These are phyloP conservation scores for Cytospora paraplurivora DNA, from an alignment of 2,329 filamentous ascomycete species.

Conservation along the genomic window DNA sequence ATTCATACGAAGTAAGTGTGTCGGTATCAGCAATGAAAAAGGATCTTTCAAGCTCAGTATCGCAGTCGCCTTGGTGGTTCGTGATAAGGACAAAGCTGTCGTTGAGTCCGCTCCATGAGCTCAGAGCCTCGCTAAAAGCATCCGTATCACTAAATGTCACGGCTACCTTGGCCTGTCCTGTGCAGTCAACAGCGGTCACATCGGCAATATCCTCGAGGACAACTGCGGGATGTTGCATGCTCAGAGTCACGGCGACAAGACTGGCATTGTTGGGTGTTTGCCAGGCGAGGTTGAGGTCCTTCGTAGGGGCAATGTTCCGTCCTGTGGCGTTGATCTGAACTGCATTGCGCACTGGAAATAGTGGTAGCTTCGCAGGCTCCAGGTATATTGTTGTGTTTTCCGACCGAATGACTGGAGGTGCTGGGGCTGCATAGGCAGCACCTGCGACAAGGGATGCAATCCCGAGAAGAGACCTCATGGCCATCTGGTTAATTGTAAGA, in stretches of 20 bases:
- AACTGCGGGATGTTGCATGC: constrained; percentile 41
- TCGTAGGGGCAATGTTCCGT: constrained; percentile 21
- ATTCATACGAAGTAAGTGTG: constrained; percentile 20
- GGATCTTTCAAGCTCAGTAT: constrained; percentile 31
- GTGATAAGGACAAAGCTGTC: constrained; percentile 33
- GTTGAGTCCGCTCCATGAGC: constrained; percentile 28
- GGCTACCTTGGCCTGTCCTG: constrained; percentile 49
- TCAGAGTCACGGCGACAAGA: constrained; percentile 54
- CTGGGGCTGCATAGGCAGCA: constrained; percentile 4
- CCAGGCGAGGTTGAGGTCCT: constrained; percentile 24
- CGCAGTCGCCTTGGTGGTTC: constrained; percentile 33
- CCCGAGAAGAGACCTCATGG: constrained; percentile 11
- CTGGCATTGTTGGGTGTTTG: constrained; percentile 44
- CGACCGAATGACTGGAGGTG: not conserved
- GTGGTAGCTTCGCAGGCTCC: constrained; percentile 11
- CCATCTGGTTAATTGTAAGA: not conserved
- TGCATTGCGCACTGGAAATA: constrained; percentile 13
- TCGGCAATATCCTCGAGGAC: constrained; percentile 44
- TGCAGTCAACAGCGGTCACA: constrained; percentile 56
- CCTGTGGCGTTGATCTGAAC: constrained; percentile 6
- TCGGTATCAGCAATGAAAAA: constrained; percentile 32
- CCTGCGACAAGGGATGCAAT: constrained; percentile 7
- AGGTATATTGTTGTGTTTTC: not conserved
- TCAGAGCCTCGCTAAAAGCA: constrained; percentile 31
- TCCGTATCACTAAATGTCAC: constrained; percentile 31